Evolutionary conservation across 768 basidiomycete genomes (phyloP), one percentile per base, ranked within the genome.

Genomic region (Cantharellus anzutake): DNA sequence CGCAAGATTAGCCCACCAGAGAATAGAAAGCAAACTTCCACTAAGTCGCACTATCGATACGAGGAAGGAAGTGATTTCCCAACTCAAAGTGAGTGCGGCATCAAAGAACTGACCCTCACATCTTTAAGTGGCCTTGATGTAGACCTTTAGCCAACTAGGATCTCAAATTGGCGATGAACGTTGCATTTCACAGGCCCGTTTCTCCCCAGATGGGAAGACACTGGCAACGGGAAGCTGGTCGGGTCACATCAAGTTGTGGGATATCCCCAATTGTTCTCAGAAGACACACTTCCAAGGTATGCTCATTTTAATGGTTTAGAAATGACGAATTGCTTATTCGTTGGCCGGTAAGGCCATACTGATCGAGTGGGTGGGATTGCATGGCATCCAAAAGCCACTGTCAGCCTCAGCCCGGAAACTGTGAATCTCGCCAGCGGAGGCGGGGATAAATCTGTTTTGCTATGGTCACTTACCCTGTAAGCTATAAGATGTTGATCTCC

Each of bases 121-220:
- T 2, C 42, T 41, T 42, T 1, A 42, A 5, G 42, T 58, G 20
- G 16, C n/a, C 37, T 34, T 2, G 39, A 0, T 65, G 20, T 29
- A 93, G 89, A 86, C 82, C 70, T 92, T 87, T 70, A 76, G 81
- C 55, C 94, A 92, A 66, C 80, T 98, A 51, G 96, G 96, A 34
- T 97, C 96, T 0, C 94, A 98, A 76, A 92, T 98, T 64, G 96
- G 92, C 59, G 96, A 97, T 69, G 92, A 96, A 64, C 79, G 96
- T 50, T 92, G 96, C 0, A 80, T 98, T 64, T 85, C 91, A 2
- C 83, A 86, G 72, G 88, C 97, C 38, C 84, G 96, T 42, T 98
- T 98, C 70, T 81, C 94, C 2, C 96, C 96, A 4, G 86, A 97
- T 68, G 86, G 84, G 68, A 72, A 86, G 66, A 76, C 86, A 60